Evolutionary conservation across 1,139 yeast species (phyloP), one percentile per base, ranked within the genome.

Genomic region (Candida dubliniensis): DNA sequence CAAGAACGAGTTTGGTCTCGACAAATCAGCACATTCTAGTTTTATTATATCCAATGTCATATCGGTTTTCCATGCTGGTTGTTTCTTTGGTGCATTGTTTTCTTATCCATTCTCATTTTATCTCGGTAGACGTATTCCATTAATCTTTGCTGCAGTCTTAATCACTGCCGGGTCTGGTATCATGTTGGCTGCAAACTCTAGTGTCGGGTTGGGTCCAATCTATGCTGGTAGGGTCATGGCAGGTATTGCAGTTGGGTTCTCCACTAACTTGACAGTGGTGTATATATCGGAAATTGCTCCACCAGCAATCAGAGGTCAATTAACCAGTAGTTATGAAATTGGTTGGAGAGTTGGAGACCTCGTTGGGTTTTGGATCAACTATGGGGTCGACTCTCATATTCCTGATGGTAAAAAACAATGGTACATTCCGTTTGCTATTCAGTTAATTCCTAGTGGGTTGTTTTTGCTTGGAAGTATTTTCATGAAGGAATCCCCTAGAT

Each of bases 301-400:
- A 1, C 71, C 76, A 0, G 71, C 76, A 0, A 58, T 67, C 23
- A 59, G 76, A 47, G 77, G 77, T 14, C 65, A 66, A 42, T 56
- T 70, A 18, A 68, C 68, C 33, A 63, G 69, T 23, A 52, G 68
- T 36, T 71, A 69, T 47, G 76, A 71, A 57, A 64, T 71, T 45
- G 75, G 74, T 10, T 71, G 75, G 75, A 58, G 75, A 52, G 55
- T 69, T 33, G 75, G 76, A 37, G 75, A 69, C 50, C 58, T 71
- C 49, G 68, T 67, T 18, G 76, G 75, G 1, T 71, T 71, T 53
- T 71, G 76, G 76, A 69, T 71, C 48, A 64, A 66, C 40, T 71
- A 68, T 48, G 77, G 71, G 6, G 69, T 69, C 34, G 67, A 63
- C 45, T 52, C 63, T 8, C 67, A 67, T 48, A 54, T 70, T 18